Conservation (phyloP, 768 basidiomycete species). For the Crepidotus variabilis region DNA sequence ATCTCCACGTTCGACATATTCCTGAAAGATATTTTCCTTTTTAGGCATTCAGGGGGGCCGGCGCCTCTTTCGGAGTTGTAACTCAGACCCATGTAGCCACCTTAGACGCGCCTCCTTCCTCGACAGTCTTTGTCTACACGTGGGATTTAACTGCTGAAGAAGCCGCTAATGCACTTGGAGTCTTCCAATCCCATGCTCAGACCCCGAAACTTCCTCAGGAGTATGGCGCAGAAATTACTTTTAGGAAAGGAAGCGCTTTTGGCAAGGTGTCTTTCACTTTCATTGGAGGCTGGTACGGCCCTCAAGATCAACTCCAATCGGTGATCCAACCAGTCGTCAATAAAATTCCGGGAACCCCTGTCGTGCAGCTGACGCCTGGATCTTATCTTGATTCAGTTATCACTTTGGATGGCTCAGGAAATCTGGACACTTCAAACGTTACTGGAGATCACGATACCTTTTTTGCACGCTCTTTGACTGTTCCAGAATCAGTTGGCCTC, state of each 20-base stretch:
- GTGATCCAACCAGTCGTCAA: not conserved
- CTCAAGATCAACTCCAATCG: not conserved
- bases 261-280: not conserved
- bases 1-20: not conserved
- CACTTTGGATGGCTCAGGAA: slow-evolving; percentile 16
- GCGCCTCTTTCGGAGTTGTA: not conserved
- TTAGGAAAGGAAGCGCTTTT: not conserved
- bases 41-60: not conserved
- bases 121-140: not conserved
- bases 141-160: not conserved
- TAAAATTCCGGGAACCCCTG: not conserved
- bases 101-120: not conserved
- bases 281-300: slow-evolving; percentile 1
- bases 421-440: slow-evolving; percentile 14
- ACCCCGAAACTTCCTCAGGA: not conserved
- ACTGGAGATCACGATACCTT: slow-evolving; percentile 31
- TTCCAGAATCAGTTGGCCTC: slow-evolving; percentile 16
- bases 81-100: not conserved
- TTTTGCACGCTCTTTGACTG: slow-evolving; percentile 34
- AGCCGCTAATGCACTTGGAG: not conserved
- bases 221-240: not conserved
- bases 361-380: not conserved
- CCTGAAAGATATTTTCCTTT: not conserved
- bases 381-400: slow-evolving; percentile 24
- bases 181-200: not conserved